Conservation (phyloP, 208 protist species). For the Trypanosoma lewisi region DNA sequence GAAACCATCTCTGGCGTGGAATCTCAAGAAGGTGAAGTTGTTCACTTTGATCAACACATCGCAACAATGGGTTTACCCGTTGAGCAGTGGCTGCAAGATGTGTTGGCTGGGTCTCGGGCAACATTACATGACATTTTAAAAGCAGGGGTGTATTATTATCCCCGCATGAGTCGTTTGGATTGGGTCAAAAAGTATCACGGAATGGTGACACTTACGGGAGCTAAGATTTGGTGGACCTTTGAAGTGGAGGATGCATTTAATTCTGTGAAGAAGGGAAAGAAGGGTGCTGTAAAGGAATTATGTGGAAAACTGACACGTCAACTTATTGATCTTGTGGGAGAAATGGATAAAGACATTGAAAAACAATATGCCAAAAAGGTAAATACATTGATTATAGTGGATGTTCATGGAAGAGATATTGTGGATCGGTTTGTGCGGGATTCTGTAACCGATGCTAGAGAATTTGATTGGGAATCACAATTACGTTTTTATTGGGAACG, state of each 20-base stretch:
- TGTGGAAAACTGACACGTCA: slow-evolving; percentile 88
- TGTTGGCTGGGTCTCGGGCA: slow-evolving; percentile 94
- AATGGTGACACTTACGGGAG: slow-evolving; percentile 94
- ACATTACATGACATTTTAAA: slow-evolving; percentile 96
- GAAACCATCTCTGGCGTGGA: slow-evolving; percentile 94
- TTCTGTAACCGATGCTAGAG: slow-evolving; percentile 95
- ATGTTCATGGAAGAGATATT: slow-evolving; percentile 99
- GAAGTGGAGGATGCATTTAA: slow-evolving; percentile 97
- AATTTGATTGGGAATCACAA: slow-evolving; percentile 99
- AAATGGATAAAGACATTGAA: slow-evolving; percentile 94
- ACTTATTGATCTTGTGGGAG: slow-evolving; percentile 95
- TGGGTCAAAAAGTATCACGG: slow-evolving; percentile 97
- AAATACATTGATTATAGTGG: slow-evolving; percentile 99
- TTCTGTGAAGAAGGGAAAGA: slow-evolving; percentile 92
- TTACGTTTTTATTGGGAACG: slow-evolving; percentile 98
- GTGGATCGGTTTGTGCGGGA: slow-evolving; percentile 98
- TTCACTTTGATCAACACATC: slow-evolving; percentile 91
- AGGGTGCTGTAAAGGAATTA: slow-evolving; percentile 96
- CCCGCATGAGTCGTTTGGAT: slow-evolving; percentile 88
- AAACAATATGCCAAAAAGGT: slow-evolving; percentile 96
- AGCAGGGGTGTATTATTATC: slow-evolving; percentile 97
- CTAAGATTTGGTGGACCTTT: slow-evolving; percentile 99
- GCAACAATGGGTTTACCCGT: slow-evolving; percentile 90
- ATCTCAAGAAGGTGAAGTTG: slow-evolving; percentile 95
- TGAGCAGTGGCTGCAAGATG: slow-evolving; percentile 97